Evolutionary conservation across 768 basidiomycete species (phyloP).

Genomic region (Naganishia vaughanmartiniae): DNA sequence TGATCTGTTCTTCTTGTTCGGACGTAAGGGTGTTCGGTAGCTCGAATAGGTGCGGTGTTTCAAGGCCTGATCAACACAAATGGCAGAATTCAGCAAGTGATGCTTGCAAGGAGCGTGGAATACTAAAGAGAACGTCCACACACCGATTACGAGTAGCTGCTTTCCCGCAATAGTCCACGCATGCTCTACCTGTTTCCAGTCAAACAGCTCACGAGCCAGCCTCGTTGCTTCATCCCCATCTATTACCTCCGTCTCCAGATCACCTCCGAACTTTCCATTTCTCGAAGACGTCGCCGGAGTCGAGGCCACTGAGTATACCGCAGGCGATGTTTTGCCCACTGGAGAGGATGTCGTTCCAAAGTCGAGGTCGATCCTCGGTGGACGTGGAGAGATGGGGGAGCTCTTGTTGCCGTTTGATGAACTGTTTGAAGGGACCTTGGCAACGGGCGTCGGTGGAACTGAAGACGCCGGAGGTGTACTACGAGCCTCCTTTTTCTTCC

Average conservation of each 20-base stretch:
- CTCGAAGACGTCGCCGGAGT: background rate
- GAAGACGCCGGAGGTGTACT: background rate
- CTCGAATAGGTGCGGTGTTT: conserved; percentile 5
- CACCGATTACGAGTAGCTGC: background rate
- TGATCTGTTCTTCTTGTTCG: background rate
- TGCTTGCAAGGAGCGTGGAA: background rate
- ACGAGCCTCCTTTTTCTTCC: background rate
- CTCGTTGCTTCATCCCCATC: background rate
- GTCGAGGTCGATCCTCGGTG: conserved; percentile 14
- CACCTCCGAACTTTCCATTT: background rate
- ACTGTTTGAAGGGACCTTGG: background rate
- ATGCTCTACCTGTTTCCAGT: conserved; percentile 9
- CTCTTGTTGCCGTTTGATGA: background rate
- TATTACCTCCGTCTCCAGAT: background rate
- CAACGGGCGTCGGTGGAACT: background rate
- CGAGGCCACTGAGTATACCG: background rate
- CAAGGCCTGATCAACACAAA: background rate
- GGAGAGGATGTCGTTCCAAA: background rate
- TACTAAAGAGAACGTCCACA: background rate
- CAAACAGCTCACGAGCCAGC: background rate
- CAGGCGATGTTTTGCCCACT: background rate
- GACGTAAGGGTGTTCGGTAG: background rate
- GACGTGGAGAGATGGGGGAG: background rate
- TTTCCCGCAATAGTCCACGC: conserved; percentile 4
- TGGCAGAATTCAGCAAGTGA: too few relatives aligned